These are phyloP conservation scores for Strobilomyces dryophilus DNA, from an alignment of 768 basidiomycete species.

Conservation along the genomic window DNA sequence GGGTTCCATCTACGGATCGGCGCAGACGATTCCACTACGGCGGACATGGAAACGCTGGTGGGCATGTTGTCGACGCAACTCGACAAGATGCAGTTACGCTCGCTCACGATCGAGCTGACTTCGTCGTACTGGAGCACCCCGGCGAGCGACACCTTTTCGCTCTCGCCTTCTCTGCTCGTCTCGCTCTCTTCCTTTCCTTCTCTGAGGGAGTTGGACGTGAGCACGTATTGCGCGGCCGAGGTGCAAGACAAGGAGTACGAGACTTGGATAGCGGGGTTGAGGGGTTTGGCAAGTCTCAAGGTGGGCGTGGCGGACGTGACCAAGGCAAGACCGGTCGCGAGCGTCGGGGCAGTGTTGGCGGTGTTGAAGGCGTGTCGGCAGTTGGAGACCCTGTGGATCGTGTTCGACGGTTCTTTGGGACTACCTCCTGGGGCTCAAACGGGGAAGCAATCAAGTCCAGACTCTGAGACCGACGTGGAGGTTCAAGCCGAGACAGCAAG, in stretches of 20 bases:
- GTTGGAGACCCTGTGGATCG: conserved; percentile 18
- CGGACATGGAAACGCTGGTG: conserved; percentile 15
- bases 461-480: background rate
- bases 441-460: background rate
- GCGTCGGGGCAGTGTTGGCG: conserved; percentile 15
- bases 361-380: conserved; percentile 18
- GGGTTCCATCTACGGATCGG: conserved; percentile 21
- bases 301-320: conserved; percentile 18
- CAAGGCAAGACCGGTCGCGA: conserved; percentile 17
- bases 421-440: background rate
- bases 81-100: conserved; percentile 7
- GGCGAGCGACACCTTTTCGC: conserved; percentile 20
- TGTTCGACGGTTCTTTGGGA: conserved; percentile 18
- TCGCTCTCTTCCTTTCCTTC: conserved; percentile 14
- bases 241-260: conserved; percentile 18
- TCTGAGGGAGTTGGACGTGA: conserved; percentile 18
- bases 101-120: conserved; percentile 20
- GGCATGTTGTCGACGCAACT: conserved; percentile 9
- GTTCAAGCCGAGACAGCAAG: background rate
- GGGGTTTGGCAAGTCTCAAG: conserved; percentile 13
- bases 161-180: conserved; percentile 11
- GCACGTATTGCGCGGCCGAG: conserved; percentile 15
- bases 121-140: conserved; percentile 27
- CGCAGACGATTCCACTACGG: conserved; percentile 22
- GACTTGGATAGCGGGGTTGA: conserved; percentile 14